These are phyloP conservation scores for Helotiales sp. DNA, from an alignment of 2,329 filamentous ascomycete genomes.

Conservation along the genomic window DNA sequence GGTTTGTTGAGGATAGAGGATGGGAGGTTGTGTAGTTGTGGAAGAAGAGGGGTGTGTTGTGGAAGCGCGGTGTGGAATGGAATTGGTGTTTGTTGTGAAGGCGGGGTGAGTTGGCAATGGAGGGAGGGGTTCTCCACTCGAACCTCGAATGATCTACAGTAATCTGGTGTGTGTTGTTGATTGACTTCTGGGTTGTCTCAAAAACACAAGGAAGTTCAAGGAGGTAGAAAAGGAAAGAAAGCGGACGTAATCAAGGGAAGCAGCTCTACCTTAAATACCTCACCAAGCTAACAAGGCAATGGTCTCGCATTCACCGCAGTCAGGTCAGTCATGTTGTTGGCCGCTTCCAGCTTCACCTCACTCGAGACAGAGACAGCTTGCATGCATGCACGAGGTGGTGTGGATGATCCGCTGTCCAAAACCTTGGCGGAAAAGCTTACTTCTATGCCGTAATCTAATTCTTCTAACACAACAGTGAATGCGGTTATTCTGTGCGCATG, in stretches of 20 bases:
- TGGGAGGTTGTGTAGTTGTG: not conserved
- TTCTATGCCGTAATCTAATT: slow-evolving; percentile 7
- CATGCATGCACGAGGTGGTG: not conserved
- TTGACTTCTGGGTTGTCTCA: no score
- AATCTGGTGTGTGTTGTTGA: not conserved
- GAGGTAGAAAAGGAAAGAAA: not conserved
- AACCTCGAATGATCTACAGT: not conserved
- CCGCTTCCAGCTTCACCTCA: not conserved
- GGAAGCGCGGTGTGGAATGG: not conserved
- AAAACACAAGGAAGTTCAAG: not conserved
- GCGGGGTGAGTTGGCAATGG: slow-evolving; percentile 1
- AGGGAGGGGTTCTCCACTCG: not conserved
- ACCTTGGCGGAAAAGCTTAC: slow-evolving; percentile 22
- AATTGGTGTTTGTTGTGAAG: slow-evolving; percentile 1
- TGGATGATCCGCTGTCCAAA: slow-evolving; percentile 9
- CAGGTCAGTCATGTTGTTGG: no score
- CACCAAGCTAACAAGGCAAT: not conserved
- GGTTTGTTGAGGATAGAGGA: slow-evolving; percentile 6
- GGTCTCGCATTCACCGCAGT: not conserved
- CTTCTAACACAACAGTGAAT: no score
- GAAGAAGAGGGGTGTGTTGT: not conserved
- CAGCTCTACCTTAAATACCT: slow-evolving; percentile 6
- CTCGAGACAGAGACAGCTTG: slow-evolving; percentile 7
- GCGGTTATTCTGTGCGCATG: no score
- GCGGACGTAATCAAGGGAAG: not conserved